phyloP scores from a whole-genome alignment of 1,139 yeast species.

The Saccharomyces hybrid region DNA sequence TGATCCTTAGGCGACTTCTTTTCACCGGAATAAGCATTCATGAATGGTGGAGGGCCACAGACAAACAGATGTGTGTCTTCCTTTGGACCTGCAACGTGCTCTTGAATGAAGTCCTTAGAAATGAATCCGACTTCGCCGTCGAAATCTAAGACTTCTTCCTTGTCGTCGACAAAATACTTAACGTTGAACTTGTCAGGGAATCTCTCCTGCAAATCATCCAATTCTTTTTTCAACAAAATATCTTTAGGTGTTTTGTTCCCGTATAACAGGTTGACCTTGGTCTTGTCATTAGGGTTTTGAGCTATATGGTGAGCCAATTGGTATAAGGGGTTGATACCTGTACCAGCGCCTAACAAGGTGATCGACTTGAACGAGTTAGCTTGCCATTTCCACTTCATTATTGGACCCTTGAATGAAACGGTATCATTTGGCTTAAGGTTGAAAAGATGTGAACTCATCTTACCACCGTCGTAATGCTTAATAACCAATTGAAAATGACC shows the following conservation, averaged over 20 bases:
- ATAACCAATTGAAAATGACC: conserved; percentile 77
- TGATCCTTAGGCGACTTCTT: conserved; percentile 55
- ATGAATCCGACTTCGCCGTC: conserved; percentile 57
- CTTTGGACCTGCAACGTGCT: conserved; percentile 51
- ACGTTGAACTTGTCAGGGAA: conserved; percentile 71
- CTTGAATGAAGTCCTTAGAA: conserved; percentile 56
- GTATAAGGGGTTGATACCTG: conserved; percentile 92
- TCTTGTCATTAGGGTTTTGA: conserved; percentile 72
- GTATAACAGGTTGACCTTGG: conserved; percentile 71
- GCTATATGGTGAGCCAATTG: conserved; percentile 69
- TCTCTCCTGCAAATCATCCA: conserved; percentile 56
- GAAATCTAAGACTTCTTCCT: conserved; percentile 38
- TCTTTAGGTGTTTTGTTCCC: conserved; percentile 74
- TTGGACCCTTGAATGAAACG: conserved; percentile 89
- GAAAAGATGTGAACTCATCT: conserved; percentile 71
- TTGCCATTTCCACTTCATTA: conserved; percentile 85
- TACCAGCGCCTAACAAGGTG: conserved; percentile 89
- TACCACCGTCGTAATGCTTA: conserved; percentile 78
- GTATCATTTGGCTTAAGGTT: conserved; percentile 71
- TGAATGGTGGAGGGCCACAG: conserved; percentile 88
- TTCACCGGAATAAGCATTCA: conserved; percentile 76
- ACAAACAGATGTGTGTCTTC: conserved; percentile 65
- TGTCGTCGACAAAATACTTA: conserved; percentile 70
- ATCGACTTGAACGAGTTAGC: conserved; percentile 76
- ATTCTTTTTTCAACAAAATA: conserved; percentile 66